A percentile compares a stretch with the other conserved stretches of the same genome.
These are phyloP conservation scores for Skeletonema marinoi DNA, from an alignment of 108 stramenopile species.

Conservation along the genomic window DNA sequence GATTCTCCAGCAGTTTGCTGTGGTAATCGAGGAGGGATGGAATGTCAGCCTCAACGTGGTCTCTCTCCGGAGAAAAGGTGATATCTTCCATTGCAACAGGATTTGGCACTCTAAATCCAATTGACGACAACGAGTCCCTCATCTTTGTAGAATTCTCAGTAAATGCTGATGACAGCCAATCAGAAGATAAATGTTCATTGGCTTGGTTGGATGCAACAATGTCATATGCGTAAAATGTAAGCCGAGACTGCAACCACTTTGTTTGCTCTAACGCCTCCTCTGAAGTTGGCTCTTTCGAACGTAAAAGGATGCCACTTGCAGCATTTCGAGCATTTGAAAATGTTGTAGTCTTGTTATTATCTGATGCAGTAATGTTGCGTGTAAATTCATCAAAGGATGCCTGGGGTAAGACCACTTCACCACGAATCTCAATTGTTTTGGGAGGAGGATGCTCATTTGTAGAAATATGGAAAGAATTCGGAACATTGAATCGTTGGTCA, in stretches of 20 bases:
- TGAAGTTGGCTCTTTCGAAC: constrained; percentile 60
- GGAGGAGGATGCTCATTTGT: constrained; percentile 5
- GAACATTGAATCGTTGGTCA: constrained; percentile 5
- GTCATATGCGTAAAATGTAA: constrained; percentile 91
- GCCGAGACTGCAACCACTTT: constrained; percentile 51
- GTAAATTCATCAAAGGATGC: constrained; percentile 51
- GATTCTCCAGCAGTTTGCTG: constrained; percentile 46
- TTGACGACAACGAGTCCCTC: constrained; percentile 38
- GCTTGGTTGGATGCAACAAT: constrained; percentile 29
- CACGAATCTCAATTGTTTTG: constrained; percentile 78
- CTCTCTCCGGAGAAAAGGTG: constrained; percentile 18
- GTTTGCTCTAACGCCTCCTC: constrained; percentile 29
- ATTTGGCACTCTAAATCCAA: constrained; percentile 70
- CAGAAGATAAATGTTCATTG: not conserved
- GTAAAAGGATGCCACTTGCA: constrained; percentile 89
- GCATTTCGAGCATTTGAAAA: constrained; percentile 94
- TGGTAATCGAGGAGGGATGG: constrained; percentile 57
- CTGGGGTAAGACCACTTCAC: constrained; percentile 87
- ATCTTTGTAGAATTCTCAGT: constrained; percentile 37
- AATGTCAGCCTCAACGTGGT: constrained; percentile 20
- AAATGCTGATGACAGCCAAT: constrained; percentile 3
- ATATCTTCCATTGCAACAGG: constrained; percentile 49
- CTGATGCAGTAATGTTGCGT: constrained; percentile 1
- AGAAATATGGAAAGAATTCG: constrained; percentile 19
- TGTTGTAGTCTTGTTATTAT: constrained; percentile 2